phyloP scores from a whole-genome alignment of 305 asterid species.

The Withania somnifera region DNA sequence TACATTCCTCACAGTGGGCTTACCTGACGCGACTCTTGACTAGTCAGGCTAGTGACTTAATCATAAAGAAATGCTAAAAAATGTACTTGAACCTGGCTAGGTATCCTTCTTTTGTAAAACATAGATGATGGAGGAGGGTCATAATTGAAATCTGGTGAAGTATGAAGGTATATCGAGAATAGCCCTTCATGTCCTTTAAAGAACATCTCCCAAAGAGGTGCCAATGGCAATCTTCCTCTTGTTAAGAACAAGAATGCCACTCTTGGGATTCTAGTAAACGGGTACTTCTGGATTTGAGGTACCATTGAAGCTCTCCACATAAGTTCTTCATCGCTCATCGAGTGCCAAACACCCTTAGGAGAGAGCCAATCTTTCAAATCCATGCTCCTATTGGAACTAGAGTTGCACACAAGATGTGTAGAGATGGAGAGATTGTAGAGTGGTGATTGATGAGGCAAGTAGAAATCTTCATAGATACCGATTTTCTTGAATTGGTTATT shows the following conservation, averaged over 20 bases:
- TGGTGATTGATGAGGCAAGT: slow-evolving; percentile 37
- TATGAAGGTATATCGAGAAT: slow-evolving; percentile 61
- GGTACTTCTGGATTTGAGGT: slow-evolving; percentile 29
- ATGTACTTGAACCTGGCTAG: slow-evolving; percentile 41
- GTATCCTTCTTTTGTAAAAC: slow-evolving; percentile 55
- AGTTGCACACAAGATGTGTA: slow-evolving; percentile 9
- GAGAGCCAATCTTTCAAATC: slow-evolving; percentile 2
- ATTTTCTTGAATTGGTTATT: slow-evolving; percentile 39
- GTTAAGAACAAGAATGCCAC: slow-evolving; percentile 74
- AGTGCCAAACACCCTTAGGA: slow-evolving; percentile 18
- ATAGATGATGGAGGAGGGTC: slow-evolving; percentile 44
- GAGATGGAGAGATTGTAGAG: slow-evolving; percentile 15
- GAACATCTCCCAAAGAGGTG: slow-evolving; percentile 73
- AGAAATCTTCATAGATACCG: slow-evolving; percentile 41
- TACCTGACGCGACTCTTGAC: not conserved
- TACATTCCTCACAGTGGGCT: not conserved
- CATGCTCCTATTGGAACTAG: not conserved
- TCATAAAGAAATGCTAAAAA: not conserved
- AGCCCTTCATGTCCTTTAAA: slow-evolving; percentile 56
- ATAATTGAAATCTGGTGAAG: slow-evolving; percentile 31
- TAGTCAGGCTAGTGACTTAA: not conserved
- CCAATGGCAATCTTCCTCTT: slow-evolving; percentile 43
- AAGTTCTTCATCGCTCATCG: slow-evolving; percentile 50
- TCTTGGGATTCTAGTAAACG: slow-evolving; percentile 38
- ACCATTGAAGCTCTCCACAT: slow-evolving; percentile 66